Evolutionary conservation across 2,329 filamentous ascomycete genomes (phyloP).

Genomic region (Chaetomiaceae sp.): DNA sequence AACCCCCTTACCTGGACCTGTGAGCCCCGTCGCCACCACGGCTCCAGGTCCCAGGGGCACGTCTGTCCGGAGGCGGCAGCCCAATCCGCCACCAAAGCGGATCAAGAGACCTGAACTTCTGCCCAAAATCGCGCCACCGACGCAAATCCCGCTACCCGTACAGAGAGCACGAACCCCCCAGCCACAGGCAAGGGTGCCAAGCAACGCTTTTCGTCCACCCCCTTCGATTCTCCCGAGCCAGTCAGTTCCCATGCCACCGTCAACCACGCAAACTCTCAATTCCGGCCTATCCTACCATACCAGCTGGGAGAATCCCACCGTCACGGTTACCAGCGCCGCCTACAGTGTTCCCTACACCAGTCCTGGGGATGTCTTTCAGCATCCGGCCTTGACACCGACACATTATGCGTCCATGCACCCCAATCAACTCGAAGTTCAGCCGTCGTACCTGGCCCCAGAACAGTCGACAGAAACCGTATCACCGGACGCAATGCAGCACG

Average conservation of each 20-base stretch:
- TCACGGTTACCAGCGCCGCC: slow-evolving; percentile 15
- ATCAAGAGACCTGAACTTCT: slow-evolving; percentile 20
- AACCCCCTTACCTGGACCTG: slow-evolving; percentile 7
- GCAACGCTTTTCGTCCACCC: slow-evolving; percentile 5
- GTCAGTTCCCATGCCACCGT: slow-evolving; percentile 11
- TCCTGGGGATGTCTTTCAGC: slow-evolving; percentile 19
- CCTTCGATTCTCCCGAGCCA: slow-evolving; percentile 19
- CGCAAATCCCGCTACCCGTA: slow-evolving; percentile 23
- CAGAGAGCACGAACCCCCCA: slow-evolving; percentile 22
- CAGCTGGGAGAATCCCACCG: slow-evolving; percentile 17
- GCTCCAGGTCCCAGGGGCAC: slow-evolving; percentile 1
- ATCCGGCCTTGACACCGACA: slow-evolving; percentile 13
- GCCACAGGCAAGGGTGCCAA: slow-evolving; percentile 6
- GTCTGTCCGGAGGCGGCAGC: slow-evolving; percentile 14
- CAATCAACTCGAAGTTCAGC: slow-evolving; percentile 12
- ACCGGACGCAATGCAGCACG: slow-evolving; percentile 16
- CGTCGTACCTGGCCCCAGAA: slow-evolving; percentile 13
- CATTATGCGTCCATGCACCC: slow-evolving; percentile 17
- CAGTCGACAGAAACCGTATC: slow-evolving; percentile 10
- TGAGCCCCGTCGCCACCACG: slow-evolving; percentile 14
- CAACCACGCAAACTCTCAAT: slow-evolving; percentile 11
- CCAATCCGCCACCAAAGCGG: slow-evolving; percentile 20
- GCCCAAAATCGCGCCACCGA: slow-evolving; percentile 16
- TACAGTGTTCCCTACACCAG: slow-evolving; percentile 21
- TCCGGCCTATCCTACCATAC: slow-evolving; percentile 13